A percentile compares a stretch with the other conserved stretches of the same genome.
These are phyloP conservation scores for Hanseniaspora gamundiae DNA, from an alignment of 1,139 yeast species.

Conservation along the genomic window DNA sequence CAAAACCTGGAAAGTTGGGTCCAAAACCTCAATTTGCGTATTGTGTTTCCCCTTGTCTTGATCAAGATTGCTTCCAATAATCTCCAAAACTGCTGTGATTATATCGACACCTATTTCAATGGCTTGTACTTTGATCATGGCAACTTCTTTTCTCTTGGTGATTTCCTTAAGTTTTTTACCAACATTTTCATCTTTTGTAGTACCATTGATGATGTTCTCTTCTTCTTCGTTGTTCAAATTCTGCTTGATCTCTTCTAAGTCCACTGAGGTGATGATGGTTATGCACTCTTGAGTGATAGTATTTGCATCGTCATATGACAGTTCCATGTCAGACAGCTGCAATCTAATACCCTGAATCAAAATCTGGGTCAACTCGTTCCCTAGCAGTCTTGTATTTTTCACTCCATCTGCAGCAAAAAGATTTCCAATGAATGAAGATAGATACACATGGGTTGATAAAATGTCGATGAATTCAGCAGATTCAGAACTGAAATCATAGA, in stretches of 20 bases:
- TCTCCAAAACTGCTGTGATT: slow-evolving; percentile 62
- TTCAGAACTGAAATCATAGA: slow-evolving; percentile 57
- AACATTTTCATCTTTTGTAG: slow-evolving; percentile 31
- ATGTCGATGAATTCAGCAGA: slow-evolving; percentile 44
- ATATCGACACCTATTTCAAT: slow-evolving; percentile 65
- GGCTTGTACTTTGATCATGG: slow-evolving; percentile 46
- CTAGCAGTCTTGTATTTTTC: slow-evolving; percentile 13
- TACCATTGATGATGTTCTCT: slow-evolving; percentile 12
- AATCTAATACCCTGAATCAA: slow-evolving; percentile 50
- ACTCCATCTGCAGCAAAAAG: slow-evolving; percentile 19
- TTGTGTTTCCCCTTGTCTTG: neutral
- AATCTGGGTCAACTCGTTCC: slow-evolving; percentile 35
- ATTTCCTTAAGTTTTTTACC: slow-evolving; percentile 29
- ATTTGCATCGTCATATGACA: slow-evolving; percentile 17
- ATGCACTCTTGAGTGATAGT: slow-evolving; percentile 17
- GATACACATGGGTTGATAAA: slow-evolving; percentile 18
- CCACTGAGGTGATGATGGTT: slow-evolving; percentile 25
- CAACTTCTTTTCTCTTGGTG: slow-evolving; percentile 31
- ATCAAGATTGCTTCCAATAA: slow-evolving; percentile 24
- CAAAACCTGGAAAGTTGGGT: slow-evolving; percentile 26
- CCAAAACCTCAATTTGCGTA: slow-evolving; percentile 7
- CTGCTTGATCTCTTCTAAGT: slow-evolving; percentile 27
- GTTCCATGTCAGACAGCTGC: slow-evolving; percentile 37
- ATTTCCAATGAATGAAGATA: slow-evolving; percentile 15
- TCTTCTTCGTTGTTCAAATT: slow-evolving; percentile 20